Percentiles rank a stretch among this genome's conserved stretches.
These are phyloP conservation scores for Chalciporus pseudorubinellus DNA, from an alignment of 768 basidiomycete species.

Conservation along the genomic window DNA sequence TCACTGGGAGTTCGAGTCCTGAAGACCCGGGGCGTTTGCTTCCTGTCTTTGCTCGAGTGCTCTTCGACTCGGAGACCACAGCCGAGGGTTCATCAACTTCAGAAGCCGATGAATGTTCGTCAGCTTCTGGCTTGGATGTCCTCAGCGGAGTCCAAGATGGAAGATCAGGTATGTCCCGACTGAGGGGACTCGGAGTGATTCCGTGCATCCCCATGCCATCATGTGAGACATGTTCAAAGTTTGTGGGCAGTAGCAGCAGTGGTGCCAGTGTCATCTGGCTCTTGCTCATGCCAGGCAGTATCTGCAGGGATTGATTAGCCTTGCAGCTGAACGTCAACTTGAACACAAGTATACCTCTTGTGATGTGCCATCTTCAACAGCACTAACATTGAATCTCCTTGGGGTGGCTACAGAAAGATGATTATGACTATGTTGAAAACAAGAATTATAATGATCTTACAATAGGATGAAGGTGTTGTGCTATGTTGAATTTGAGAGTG, in stretches of 20 bases:
- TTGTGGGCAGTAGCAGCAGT: neutral
- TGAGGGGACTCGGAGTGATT: neutral
- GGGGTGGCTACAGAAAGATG: constrained; percentile 13
- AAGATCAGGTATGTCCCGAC: constrained; percentile 12
- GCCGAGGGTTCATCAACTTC: constrained; percentile 9
- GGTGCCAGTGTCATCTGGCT: constrained; percentile 5
- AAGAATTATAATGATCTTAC: constrained; percentile 8
- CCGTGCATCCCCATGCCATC: neutral
- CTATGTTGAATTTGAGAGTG: constrained; percentile 2
- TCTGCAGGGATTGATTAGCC: constrained; percentile 9
- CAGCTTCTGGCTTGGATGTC: neutral
- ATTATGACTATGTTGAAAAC: neutral
- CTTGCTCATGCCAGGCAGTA: constrained; percentile 3
- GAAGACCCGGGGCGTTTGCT: too few relatives aligned
- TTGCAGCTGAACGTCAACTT: neutral
- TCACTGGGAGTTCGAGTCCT: neutral
- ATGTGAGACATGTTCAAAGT: constrained; percentile 1
- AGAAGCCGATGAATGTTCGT: neutral
- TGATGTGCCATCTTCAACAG: constrained; percentile 1
- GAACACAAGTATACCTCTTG: constrained; percentile 13
- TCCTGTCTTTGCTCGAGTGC: neutral
- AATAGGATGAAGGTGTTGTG: constrained; percentile 4
- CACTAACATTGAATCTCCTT: constrained; percentile 8
- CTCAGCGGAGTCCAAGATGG: constrained; percentile 24
- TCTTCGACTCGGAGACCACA: neutral